A percentile compares a stretch with the other conserved stretches of the same genome.
Evolutionary conservation across 2,329 filamentous ascomycete genomes (phyloP).

Genomic region (Phoma sp.): DNA sequence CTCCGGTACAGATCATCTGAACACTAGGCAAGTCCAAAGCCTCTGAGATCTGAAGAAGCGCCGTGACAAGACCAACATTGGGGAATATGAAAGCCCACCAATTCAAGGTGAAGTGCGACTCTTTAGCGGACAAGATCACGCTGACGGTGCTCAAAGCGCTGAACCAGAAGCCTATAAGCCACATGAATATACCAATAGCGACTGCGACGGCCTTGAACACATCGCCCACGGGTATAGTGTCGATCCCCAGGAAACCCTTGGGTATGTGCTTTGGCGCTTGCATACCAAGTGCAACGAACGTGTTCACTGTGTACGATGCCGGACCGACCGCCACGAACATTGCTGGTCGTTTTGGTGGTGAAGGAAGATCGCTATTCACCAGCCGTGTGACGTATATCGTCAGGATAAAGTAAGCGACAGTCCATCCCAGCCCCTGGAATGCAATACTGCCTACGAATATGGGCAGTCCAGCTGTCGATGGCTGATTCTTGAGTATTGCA

Average conservation of each 20-base stretch:
- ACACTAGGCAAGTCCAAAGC: constrained; percentile 58
- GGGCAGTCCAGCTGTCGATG: constrained; percentile 26
- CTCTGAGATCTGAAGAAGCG: constrained; percentile 60
- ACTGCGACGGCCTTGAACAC: constrained; percentile 51
- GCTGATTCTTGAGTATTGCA: constrained; percentile 44
- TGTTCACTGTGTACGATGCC: constrained; percentile 35
- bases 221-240: constrained; percentile 43
- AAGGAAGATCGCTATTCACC: constrained; percentile 64
- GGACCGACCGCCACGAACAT: constrained; percentile 60
- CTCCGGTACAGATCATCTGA: constrained; percentile 59
- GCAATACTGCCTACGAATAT: constrained; percentile 63
- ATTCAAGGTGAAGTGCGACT: constrained; percentile 46
- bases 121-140: constrained; percentile 44
- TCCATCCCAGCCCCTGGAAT: constrained; percentile 71
- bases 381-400: constrained; percentile 73
- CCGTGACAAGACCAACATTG: constrained; percentile 64
- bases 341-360: constrained; percentile 48
- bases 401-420: constrained; percentile 70
- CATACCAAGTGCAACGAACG: constrained; percentile 50
- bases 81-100: constrained; percentile 69
- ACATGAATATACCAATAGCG: constrained; percentile 53
- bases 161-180: constrained; percentile 58
- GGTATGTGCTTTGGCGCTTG: constrained; percentile 47
- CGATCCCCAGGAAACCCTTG: constrained; percentile 40
- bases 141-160: constrained; percentile 52